phyloP scores from a whole-genome alignment of 495 filamentous ascomycete species.

The Trichoderma erinaceum region DNA sequence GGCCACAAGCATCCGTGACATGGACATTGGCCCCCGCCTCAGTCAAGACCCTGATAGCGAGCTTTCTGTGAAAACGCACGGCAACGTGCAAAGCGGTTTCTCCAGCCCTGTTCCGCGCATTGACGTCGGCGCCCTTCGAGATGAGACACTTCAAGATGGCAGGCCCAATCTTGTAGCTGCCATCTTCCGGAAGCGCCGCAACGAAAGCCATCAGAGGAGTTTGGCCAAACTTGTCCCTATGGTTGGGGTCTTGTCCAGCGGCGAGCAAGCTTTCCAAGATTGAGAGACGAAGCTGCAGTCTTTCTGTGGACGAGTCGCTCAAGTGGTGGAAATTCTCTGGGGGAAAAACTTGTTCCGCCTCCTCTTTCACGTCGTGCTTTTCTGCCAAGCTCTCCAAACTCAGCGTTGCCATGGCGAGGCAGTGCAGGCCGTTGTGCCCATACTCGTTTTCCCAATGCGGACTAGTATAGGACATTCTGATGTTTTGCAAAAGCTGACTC shows the following conservation, averaged over 20 bases:
- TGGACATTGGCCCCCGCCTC: conserved; percentile 38
- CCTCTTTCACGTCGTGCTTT: conserved; percentile 21
- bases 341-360: conserved; percentile 3
- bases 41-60: conserved; percentile 37
- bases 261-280: conserved; percentile 32
- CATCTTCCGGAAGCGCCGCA: conserved; percentile 34
- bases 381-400: conserved; percentile 25
- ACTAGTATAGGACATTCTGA: conserved; percentile 26
- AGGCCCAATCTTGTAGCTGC: conserved; percentile 31
- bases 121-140: conserved; percentile 25
- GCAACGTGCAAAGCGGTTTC: conserved; percentile 44
- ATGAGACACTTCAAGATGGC: conserved; percentile 29
- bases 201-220: conserved; percentile 45
- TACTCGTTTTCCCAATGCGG: conserved; percentile 33
- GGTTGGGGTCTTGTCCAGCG: conserved; percentile 35
- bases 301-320: conserved; percentile 14
- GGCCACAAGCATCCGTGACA: conserved; percentile 34
- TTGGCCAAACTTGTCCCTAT: conserved; percentile 36
- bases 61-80: conserved; percentile 36
- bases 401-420: conserved; percentile 41
- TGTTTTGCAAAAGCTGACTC: conserved; percentile 31
- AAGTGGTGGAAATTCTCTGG: neutral
- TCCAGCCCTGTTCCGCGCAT: conserved; percentile 38
- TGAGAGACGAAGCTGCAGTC: conserved; percentile 24
- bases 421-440: conserved; percentile 45